Evolutionary conservation across 179 eudicot species (phyloP).

Genomic region (Beta corolliflora): DNA sequence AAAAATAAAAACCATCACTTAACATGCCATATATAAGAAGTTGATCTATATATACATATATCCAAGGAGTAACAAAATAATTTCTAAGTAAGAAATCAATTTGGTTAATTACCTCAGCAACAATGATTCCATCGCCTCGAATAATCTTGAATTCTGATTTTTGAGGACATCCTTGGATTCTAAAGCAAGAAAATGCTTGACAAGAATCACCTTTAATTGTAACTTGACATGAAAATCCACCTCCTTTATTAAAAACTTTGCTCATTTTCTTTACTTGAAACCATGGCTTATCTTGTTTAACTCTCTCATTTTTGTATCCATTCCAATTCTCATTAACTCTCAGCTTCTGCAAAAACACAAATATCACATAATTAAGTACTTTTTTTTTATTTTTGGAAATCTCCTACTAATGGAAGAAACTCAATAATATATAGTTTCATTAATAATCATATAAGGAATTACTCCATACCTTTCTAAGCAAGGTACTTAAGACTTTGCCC

Average conservation of each 20-base stretch:
- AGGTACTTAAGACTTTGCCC: conserved; percentile 48
- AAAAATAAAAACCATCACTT: neutral
- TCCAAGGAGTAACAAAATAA: neutral
- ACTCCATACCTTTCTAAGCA: conserved; percentile 37
- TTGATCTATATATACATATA: too few species aligned
- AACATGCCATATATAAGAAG: too few species aligned
- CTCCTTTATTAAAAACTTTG: conserved; percentile 20
- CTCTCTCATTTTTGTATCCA: conserved; percentile 34
- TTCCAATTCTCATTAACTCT: conserved; percentile 39
- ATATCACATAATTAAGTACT: too few species aligned
- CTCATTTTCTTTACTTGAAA: conserved; percentile 36
- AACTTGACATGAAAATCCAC: conserved; percentile 34
- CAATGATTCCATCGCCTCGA: conserved; percentile 24
- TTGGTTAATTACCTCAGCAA: conserved; percentile 23
- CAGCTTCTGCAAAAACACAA: conserved; percentile 30
- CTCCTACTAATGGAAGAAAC: too few species aligned
- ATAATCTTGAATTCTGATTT: conserved; percentile 37
- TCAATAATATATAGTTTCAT: neutral
- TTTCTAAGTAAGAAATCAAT: neutral
- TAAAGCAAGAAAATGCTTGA: conserved; percentile 30
- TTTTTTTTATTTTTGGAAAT: too few species aligned
- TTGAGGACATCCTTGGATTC: conserved; percentile 27
- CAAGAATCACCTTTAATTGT: conserved; percentile 19
- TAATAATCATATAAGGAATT: neutral
- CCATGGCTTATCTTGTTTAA: conserved; percentile 35